Percentiles rank a stretch among this genome's conserved stretches.
Conservation (phyloP, 1,284 basidiomycete genomes). For the Ganoderma lingzhi region DNA sequence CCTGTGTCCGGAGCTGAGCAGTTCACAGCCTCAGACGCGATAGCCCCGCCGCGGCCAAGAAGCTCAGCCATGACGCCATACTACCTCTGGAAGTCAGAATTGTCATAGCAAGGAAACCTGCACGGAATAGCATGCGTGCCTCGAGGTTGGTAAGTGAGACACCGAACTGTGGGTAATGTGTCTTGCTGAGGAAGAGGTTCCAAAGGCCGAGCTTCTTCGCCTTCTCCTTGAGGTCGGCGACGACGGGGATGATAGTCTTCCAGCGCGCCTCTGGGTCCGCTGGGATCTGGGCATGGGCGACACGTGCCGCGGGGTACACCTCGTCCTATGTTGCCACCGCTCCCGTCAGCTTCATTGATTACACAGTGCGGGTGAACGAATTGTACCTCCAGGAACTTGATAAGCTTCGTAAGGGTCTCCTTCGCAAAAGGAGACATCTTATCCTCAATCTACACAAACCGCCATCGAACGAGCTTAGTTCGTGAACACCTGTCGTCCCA, state of each 20-base stretch:
- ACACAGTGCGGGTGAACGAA: conserved; percentile 32
- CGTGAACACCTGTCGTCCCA: background rate
- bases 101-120: background rate
- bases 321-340: conserved; percentile 71
- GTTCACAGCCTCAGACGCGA: conserved; percentile 89
- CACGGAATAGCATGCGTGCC: conserved; percentile 50
- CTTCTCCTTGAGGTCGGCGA: conserved; percentile 89
- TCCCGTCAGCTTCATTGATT: background rate
- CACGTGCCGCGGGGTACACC: conserved; percentile 79
- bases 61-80: conserved; percentile 98
- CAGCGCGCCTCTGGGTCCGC: conserved; percentile 81
- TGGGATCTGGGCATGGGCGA: conserved; percentile 89
- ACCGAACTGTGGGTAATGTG: conserved; percentile 90
- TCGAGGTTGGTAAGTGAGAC: conserved; percentile 94
- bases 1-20: conserved; percentile 97
- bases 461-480: background rate
- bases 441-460: conserved; percentile 76
- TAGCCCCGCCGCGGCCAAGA: conserved; percentile 83
- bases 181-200: conserved; percentile 97
- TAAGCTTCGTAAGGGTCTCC: conserved; percentile 84
- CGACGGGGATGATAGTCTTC: conserved; percentile 83
- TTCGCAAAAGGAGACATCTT: conserved; percentile 92
- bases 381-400: conserved; percentile 84
- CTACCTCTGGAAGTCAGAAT: conserved; percentile 47
- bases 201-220: conserved; percentile 91